Evolutionary conservation across 805 yeast species (phyloP).

Genomic region (Candida sphagnicola): DNA sequence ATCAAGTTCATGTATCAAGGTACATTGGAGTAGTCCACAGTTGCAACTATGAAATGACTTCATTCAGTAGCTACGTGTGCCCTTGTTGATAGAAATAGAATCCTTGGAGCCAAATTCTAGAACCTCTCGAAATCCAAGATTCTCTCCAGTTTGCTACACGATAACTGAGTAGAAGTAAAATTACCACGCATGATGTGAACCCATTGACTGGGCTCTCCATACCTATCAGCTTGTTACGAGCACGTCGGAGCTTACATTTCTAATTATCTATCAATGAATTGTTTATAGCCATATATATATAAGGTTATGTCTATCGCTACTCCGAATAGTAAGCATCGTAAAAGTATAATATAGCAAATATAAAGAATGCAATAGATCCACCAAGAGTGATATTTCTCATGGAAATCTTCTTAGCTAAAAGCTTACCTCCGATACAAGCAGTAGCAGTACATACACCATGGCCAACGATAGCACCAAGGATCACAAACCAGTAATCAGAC

Average conservation of each 20-base stretch:
- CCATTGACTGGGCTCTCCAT: no score
- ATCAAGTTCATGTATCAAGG: conserved; percentile 40
- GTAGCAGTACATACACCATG: conserved; percentile 83
- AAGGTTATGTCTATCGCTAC: neutral
- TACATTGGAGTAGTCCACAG: conserved; percentile 10
- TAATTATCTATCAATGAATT: no score
- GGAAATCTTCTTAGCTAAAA: conserved; percentile 82
- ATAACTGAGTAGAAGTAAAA: no score
- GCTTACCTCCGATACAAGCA: conserved; percentile 93
- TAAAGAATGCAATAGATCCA: conserved; percentile 82
- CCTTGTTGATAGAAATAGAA: no score
- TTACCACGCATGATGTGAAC: no score
- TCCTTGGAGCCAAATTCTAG: no score
- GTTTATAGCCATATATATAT: neutral
- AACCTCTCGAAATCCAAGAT: no score
- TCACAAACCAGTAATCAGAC: conserved; percentile 83
- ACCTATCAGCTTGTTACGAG: no score
- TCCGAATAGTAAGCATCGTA: conserved; percentile 51
- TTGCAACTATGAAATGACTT: neutral
- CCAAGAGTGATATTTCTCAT: conserved; percentile 90
- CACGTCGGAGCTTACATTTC: no score
- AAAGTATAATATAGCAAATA: conserved; percentile 78
- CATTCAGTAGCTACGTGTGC: neutral
- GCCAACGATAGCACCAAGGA: conserved; percentile 85
- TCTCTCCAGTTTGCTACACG: no score